Percentiles rank a stretch among this genome's conserved stretches.
phyloP scores from a whole-genome alignment of 257 asterid genomes.

The Perilla frutescens region DNA sequence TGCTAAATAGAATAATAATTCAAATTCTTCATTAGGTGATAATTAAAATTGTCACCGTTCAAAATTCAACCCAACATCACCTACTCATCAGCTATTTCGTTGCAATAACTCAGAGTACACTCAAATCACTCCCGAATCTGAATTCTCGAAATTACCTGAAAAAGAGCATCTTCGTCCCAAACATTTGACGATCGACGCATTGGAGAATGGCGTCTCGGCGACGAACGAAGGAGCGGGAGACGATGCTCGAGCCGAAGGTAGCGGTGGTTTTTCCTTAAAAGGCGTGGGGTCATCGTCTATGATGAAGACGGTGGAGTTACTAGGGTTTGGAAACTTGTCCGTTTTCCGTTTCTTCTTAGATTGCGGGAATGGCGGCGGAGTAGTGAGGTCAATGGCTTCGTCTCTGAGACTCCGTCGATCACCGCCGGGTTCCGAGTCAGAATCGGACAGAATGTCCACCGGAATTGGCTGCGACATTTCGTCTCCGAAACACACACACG shows the following conservation, averaged over 20 bases:
- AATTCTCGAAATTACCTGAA: slow-evolving; percentile 40
- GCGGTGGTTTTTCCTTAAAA: slow-evolving; percentile 25
- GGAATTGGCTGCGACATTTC: slow-evolving; percentile 70
- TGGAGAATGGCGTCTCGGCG: slow-evolving; percentile 69
- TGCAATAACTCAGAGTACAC: neutral
- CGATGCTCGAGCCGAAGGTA: slow-evolving; percentile 21
- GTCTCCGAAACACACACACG: slow-evolving; percentile 12
- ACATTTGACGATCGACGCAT: slow-evolving; percentile 48
- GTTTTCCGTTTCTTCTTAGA: slow-evolving; percentile 71
- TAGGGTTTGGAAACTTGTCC: slow-evolving; percentile 48
- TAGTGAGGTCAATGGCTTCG: slow-evolving; percentile 64
- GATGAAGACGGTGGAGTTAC: slow-evolving; percentile 53
- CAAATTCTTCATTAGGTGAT: neutral
- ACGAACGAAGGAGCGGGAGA: slow-evolving; percentile 49
- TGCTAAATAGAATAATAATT: neutral
- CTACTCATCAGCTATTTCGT: neutral
- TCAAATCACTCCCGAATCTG: neutral
- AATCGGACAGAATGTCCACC: slow-evolving; percentile 76
- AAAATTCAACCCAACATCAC: no score
- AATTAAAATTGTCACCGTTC: no score
- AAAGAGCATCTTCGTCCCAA: slow-evolving; percentile 40
- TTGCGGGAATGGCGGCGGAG: slow-evolving; percentile 55
- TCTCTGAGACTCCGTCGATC: slow-evolving; percentile 31
- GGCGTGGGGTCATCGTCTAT: slow-evolving; percentile 79
- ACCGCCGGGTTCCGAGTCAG: slow-evolving; percentile 49